Conservation (phyloP, 371 early-diverging fungal species). For the Lichtheimia corymbifera region DNA sequence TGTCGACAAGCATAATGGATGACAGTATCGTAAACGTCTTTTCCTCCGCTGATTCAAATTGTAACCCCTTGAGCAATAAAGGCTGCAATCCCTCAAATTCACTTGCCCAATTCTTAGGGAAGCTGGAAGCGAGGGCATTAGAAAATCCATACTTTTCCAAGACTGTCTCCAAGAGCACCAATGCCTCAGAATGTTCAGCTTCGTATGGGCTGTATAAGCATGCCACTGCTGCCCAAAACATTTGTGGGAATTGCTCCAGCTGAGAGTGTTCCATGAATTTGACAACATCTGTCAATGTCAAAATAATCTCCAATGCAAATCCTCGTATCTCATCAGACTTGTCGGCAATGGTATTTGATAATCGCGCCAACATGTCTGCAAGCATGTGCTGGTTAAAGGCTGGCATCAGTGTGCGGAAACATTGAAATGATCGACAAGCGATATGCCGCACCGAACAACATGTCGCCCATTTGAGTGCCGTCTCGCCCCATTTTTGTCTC, state of each 20-base stretch:
- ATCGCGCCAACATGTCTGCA: conserved; percentile 79
- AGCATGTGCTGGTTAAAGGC: conserved; percentile 78
- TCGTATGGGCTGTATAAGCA: conserved; percentile 78
- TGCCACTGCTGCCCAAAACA: conserved; percentile 84
- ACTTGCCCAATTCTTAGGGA: conserved; percentile 78
- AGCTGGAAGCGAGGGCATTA: conserved; percentile 41
- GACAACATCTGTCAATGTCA: conserved; percentile 71
- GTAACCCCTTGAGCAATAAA: conserved; percentile 73
- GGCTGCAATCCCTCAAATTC: conserved; percentile 79
- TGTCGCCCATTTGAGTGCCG: conserved; percentile 90
- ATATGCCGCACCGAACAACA: conserved; percentile 88
- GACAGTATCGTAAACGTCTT: conserved; percentile 37
- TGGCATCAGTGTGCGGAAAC: conserved; percentile 81
- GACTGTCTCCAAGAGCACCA: conserved; percentile 64
- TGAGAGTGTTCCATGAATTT: conserved; percentile 57
- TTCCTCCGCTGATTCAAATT: conserved; percentile 62
- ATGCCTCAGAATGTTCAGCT: conserved; percentile 74
- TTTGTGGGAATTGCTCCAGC: conserved; percentile 71
- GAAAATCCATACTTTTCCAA: conserved; percentile 44
- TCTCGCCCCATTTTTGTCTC: conserved; percentile 85
- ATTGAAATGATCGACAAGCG: conserved; percentile 88
- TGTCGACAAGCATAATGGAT: conserved; percentile 52
- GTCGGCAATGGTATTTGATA: conserved; percentile 87
- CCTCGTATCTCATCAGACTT: conserved; percentile 80
- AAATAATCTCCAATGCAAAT: conserved; percentile 84